Conservation (phyloP, 768 basidiomycete genomes). For the Cyathus striatus region DNA sequence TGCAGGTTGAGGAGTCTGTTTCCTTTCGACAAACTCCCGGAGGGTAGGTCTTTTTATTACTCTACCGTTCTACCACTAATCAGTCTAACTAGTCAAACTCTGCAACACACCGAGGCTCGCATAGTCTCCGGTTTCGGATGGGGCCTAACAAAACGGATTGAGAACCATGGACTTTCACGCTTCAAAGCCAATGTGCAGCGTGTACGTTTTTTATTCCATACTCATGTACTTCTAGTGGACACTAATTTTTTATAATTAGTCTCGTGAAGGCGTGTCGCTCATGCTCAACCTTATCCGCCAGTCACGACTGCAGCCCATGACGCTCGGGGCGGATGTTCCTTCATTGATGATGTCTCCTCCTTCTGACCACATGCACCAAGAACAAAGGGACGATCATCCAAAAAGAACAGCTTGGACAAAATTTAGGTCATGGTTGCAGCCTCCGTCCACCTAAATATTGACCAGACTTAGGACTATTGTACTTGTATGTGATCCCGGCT, state of each 20-base stretch:
- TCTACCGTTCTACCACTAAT: not conserved
- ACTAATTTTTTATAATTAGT: constrained; percentile 37
- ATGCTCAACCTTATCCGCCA: constrained; percentile 77
- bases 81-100: constrained; percentile 51
- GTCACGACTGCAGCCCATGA: constrained; percentile 62
- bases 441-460: constrained; percentile 14
- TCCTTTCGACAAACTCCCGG: constrained; percentile 62
- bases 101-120: constrained; percentile 83
- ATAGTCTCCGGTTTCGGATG: constrained; percentile 89
- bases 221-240: not conserved
- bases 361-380: constrained; percentile 1
- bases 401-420: constrained; percentile 27
- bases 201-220: constrained; percentile 34
- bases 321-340: constrained; percentile 35
- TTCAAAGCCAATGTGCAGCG: constrained; percentile 88
- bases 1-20: constrained; percentile 87
- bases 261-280: constrained; percentile 82
- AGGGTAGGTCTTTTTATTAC: constrained; percentile 45
- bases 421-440: constrained; percentile 37
- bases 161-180: constrained; percentile 75
- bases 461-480: not conserved
- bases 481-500: not conserved
- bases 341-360: too few species aligned
- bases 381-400: not conserved
- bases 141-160: constrained; percentile 83